Evolutionary conservation across 805 yeast genomes (phyloP).

Genomic region (Wickerhamiella parazyma): DNA sequence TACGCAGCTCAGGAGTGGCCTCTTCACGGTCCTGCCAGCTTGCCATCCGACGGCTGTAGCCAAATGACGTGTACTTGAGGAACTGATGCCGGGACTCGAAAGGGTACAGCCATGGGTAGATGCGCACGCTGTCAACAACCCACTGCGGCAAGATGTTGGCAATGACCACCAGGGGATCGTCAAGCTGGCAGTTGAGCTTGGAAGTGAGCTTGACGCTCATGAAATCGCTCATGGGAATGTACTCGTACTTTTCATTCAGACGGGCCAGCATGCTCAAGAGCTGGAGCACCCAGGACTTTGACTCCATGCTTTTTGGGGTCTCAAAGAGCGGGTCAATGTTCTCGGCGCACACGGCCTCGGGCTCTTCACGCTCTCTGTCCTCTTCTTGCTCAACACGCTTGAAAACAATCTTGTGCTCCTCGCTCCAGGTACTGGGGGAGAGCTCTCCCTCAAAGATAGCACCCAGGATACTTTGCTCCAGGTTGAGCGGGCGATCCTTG

Average conservation of each 20-base stretch:
- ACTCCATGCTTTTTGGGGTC: constrained; percentile 9
- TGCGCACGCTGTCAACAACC: constrained; percentile 60
- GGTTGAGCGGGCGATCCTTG: constrained; percentile 7
- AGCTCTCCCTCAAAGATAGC: constrained; percentile 9
- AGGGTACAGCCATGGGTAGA: constrained; percentile 74
- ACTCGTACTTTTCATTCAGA: not conserved
- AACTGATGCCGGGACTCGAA: constrained; percentile 65
- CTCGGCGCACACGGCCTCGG: not conserved
- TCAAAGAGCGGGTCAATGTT: not conserved
- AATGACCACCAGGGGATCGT: constrained; percentile 78
- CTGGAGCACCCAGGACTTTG: constrained; percentile 1
- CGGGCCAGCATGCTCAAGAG: constrained; percentile 2
- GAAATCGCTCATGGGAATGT: constrained; percentile 29
- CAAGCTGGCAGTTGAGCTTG: constrained; percentile 72
- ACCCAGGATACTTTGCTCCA: constrained; percentile 11
- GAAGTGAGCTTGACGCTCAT: constrained; percentile 73
- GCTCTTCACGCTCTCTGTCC: not conserved
- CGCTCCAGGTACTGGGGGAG: constrained; percentile 36
- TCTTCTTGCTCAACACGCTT: no score
- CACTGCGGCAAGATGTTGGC: constrained; percentile 78
- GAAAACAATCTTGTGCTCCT: constrained; percentile 39
- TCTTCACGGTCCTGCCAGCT: constrained; percentile 44
- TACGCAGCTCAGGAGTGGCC: constrained; percentile 9
- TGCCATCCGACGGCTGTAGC: constrained; percentile 69
- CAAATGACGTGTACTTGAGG: constrained; percentile 79